Percentiles rank a stretch among this genome's conserved stretches.
Conservation (phyloP, 176 grass and related monocot genomes). For the Eragrostis curvula region DNA sequence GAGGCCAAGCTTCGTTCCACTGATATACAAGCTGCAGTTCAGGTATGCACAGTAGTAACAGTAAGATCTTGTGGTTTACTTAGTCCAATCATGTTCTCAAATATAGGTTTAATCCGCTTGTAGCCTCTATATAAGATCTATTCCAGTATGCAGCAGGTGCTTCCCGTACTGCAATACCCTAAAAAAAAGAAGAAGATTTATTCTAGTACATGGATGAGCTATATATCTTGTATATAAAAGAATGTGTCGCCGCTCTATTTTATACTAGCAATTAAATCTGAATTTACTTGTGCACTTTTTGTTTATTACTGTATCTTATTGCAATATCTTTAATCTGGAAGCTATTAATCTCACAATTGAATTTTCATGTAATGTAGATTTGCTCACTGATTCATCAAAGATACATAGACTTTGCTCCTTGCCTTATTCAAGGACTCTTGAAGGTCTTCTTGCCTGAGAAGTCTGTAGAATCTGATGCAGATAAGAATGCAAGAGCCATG, state of each 20-base stretch:
- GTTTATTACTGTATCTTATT: background rate
- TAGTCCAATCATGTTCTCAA: conserved; percentile 6
- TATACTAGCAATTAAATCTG: background rate
- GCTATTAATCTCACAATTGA: background rate
- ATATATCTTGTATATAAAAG: background rate
- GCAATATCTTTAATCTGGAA: conserved; percentile 30
- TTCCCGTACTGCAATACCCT: no score
- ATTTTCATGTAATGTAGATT: conserved; percentile 61
- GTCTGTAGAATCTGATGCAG: conserved; percentile 75
- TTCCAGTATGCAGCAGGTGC: background rate
- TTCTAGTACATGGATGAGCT: conserved; percentile 10
- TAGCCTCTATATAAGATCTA: conserved; percentile 14
- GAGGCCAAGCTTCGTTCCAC: conserved; percentile 95
- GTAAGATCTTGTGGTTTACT: background rate
- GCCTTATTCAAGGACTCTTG: conserved; percentile 81
- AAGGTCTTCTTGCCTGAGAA: conserved; percentile 95
- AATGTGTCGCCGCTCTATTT: background rate
- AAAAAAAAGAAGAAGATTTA: no score
- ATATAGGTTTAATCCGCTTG: conserved; percentile 49
- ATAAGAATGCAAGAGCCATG: conserved; percentile 83
- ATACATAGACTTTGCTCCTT: conserved; percentile 96
- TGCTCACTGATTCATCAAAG: conserved; percentile 99
- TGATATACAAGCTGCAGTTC: conserved; percentile 98
- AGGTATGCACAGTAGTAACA: conserved; percentile 56
- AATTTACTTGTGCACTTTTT: background rate